Evolutionary conservation across 2,329 filamentous ascomycete species (phyloP), one percentile per base, ranked within the genome.

Genomic region (Botrytis porri): DNA sequence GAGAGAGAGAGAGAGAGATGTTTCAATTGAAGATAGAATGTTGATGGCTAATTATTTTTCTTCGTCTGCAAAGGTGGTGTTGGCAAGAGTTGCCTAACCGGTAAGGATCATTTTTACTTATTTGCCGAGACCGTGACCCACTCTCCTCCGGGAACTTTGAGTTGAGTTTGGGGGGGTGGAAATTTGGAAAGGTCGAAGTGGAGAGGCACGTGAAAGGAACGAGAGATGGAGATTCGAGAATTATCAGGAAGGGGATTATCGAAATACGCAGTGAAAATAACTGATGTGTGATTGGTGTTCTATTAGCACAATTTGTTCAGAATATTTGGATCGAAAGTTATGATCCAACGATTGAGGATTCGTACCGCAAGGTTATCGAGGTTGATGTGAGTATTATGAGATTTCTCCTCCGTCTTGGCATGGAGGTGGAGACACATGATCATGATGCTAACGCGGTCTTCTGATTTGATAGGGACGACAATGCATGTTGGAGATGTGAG

Each of bases 271-370:
- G 54, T 32, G 18, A n/a, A 67, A 25, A 57, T 54, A n/a, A n/a
- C 65, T 67, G 35, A 67, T 41, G 16, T 22, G 22, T 41, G 25
- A 67, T 73, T 73, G 71, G 64, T 66, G 76, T 45, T 48, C 64
- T 29, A 18, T 65, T 51, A 90, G 90, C 91, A 74, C 90, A 93
- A 86, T 93, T 93, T 79, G 90, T 93, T 67, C 90, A 92, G 80
- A 92, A 92, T 83, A 88, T 92, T 39, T 93, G 91, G 89, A 92
- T 93, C 80, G 90, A 93, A 80, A 87, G 86, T 76, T 89, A 89
- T 80, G 87, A 89, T 80, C 87, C 87, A 2, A 89, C 87, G 14
- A 89, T 89, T 76, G 87, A 89, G 79, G 87, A 89, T 78, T 88
- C 87, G 20, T 89, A 89, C 77, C 83, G 87, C 61, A 89, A 89